Conservation (phyloP, 129 eudicot genomes). For the Escallonia rubra region DNA sequence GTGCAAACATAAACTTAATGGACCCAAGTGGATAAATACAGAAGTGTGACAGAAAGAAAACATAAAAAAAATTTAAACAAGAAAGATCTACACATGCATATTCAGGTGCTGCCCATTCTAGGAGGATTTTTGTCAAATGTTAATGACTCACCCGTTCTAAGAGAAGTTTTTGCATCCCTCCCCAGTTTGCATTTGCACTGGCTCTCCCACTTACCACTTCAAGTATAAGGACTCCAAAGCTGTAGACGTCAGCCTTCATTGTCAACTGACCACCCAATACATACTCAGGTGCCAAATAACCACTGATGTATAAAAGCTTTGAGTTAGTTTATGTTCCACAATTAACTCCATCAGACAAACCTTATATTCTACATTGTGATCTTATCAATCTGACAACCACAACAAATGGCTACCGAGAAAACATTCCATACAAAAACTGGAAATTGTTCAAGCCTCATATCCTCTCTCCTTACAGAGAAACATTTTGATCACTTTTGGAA, state of each 20-base stretch:
- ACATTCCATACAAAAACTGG: no score
- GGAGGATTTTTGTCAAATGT: background rate
- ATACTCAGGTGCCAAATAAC: conserved; percentile 96
- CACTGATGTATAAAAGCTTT: conserved; percentile 38
- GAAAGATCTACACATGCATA: background rate
- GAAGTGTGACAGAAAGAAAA: background rate
- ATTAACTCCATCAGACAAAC: conserved; percentile 1
- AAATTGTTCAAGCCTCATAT: no score
- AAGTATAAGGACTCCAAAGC: conserved; percentile 91
- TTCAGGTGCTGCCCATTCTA: no score
- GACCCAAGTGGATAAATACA: background rate
- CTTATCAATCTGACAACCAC: background rate
- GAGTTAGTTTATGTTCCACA: background rate
- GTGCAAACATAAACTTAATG: background rate
- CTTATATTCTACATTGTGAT: background rate
- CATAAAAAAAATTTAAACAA: background rate
- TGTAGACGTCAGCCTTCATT: conserved; percentile 80
- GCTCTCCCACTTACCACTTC: conserved; percentile 74
- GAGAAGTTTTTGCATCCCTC: conserved; percentile 46
- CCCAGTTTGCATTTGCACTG: conserved; percentile 49
- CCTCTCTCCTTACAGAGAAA: no score
- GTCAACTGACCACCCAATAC: conserved; percentile 83
- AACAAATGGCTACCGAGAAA: no score
- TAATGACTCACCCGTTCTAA: conserved; percentile 71
- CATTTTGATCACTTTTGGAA: no score